Base-by-base conservation (phyloP, 768 basidiomycete species). In the Albatrellus ellisii region DNA sequence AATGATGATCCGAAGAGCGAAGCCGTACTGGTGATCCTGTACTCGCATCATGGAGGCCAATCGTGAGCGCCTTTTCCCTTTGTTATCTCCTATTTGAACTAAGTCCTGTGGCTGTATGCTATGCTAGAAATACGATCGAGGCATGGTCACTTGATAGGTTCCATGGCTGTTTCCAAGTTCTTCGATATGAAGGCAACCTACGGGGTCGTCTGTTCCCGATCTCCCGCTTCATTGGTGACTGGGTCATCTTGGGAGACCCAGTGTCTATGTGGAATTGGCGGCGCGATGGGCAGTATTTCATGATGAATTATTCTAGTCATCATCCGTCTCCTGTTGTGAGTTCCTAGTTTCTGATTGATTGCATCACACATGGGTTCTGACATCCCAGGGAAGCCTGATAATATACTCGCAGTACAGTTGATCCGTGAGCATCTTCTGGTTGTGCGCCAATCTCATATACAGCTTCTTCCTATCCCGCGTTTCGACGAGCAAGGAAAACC, bases 61-160 rank as follows among this genome's bases (percentile, higher is more conserved):
- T 31, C 46, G 43, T 21, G 38, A 35, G 25, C 26, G n/a, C 12
- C 12, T 8, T 42, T 17, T 35, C 12, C 18, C 28, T 2, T 15
- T 22, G 14, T 26, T 12, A 24, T 14, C n/a, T 15, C n/a, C 18
- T 27, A 20, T 17, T 26, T 27, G 28, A 12, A 34, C 27, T 18
- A 9, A 14, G 2, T 37, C 9, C 37, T 18, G 11, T 38, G 36
- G 46, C 25, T 22, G 35, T 8, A 24, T 37, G 7, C 21, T 35
- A 21, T 45, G 12, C 15, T 39, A 50, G 31, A 40, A 28, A 47
- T 20, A 45, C 21, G n/a, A 39, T 48, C 22, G 49, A 48, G 31
- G 50, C 52, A 6, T 52, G 57, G 34, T 50, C 54, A 1, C 49
- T 61, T 15, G 61, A 62, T 39, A 56, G 45, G 22, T 62, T 61